These are phyloP conservation scores for Penicillium expansum DNA, from an alignment of 2,329 filamentous ascomycete genomes.

Conservation along the genomic window DNA sequence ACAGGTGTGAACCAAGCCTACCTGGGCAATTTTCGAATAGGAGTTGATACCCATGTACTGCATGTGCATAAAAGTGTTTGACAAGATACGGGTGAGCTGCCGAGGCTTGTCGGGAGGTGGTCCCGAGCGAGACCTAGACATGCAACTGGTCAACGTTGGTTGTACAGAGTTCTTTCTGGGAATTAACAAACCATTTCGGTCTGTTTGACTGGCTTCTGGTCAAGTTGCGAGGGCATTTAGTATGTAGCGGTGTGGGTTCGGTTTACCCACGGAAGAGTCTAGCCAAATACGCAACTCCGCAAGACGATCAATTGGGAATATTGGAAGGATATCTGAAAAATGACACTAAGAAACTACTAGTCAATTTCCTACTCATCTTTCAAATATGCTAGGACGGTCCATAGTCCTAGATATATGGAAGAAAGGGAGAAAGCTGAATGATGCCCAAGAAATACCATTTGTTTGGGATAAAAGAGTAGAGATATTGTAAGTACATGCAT, in stretches of 20 bases:
- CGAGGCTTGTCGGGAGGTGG: neutral
- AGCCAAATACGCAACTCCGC: neutral
- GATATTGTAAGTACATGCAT: slow-evolving; percentile 23
- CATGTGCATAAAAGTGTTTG: neutral
- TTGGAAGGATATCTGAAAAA: neutral
- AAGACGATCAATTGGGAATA: no score
- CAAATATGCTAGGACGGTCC: neutral
- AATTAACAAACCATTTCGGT: neutral
- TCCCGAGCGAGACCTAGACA: neutral
- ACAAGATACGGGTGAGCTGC: neutral
- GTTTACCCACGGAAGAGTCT: neutral
- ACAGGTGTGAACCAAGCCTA: neutral
- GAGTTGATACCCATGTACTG: neutral
- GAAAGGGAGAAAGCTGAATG: neutral
- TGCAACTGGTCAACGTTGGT: neutral
- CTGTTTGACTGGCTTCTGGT: neutral
- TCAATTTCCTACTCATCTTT: neutral
- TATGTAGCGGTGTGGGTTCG: neutral
- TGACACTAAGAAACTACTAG: neutral
- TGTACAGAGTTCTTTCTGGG: neutral
- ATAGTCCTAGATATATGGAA: neutral
- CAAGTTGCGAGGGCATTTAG: neutral
- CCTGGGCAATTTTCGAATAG: neutral
- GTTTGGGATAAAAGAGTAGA: slow-evolving; percentile 13
- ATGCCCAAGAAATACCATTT: slow-evolving; percentile 2